Base-by-base conservation (phyloP, 176 grass and related monocot genomes). In the Luzula sylvatica region DNA sequence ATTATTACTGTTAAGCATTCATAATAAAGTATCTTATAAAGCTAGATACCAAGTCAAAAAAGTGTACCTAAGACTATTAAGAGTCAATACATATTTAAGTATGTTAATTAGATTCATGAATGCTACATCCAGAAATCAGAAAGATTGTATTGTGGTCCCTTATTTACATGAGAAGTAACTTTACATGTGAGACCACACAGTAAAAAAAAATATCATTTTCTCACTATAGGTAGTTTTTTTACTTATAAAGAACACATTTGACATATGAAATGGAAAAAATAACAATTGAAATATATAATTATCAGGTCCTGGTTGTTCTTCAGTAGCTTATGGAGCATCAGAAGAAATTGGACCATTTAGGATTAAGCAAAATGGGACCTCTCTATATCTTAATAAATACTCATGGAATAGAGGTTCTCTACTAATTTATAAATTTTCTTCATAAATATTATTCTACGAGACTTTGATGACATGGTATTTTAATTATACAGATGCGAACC, bases 391-490 rank as follows among this genome's bases (percentile, higher is more conserved):
- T 1, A 94, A 82, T 59, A 86, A 86, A 58, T 86, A 86, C 67
- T 82, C 87, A 38, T 94, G 81, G 92, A 96, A 96, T 56, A 86
- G 41, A 89, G 92, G 90, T 86, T n/a, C n/a, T n/a, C n/a, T n/a
- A 28, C 50, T 17, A 54, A 7, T 27, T 0, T 29, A 8, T 15
- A 7, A 53, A 46, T 26, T 7, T 17, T 7, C 18, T 7, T 65
- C 18, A 0, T 20, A 23, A 13, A 30, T 25, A 13, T 3, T 9
- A 21, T 27, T 23, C 5, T 14, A 15, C 22, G 15, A 29, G 6
- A 57, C 1, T 15, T 26, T 29, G 4, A 17, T 51, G 5, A 19
- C 4, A 19, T 57, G 5, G 24, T 38, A 24, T 65, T 20, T 39
- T 42, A 27, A 46, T 55, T 5, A 20, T 65, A 21, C 81, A 96